Base-by-base conservation (phyloP, 768 basidiomycete species). In the Antrodiella citrinella region DNA sequence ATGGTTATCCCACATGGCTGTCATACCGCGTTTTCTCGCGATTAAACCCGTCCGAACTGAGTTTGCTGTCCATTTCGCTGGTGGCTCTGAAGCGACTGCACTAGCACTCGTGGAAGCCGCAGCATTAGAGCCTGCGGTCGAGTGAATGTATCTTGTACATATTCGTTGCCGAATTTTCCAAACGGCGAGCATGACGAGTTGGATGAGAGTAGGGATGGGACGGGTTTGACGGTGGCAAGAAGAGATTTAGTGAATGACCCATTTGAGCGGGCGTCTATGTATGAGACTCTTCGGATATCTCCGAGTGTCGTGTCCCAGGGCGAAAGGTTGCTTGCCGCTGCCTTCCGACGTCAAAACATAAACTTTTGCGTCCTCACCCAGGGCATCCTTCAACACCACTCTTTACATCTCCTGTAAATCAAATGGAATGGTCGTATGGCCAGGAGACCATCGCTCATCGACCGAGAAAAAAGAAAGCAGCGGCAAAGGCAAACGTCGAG, bases 21-120 rank as follows among this genome's bases (percentile, higher is more conserved):
- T 86, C 96, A 98, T 98, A 42, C 96, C 96, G 50, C 91, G 82
- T 73, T 99, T 99, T 51, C 86, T 78, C 21, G 92, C 95, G 65
- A 99, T 86, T 54, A 96, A 73, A 5, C 96, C 96, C 0, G 93
- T 95, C 51, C 96, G 79, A 55, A 87, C 77, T 4, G 91, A 92
- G 53, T 76, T 73, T 44, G 94, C 83, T 3, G 81, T 81, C 94
- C 94, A 96, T 77, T 86, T 84, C 10, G 72, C 53, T 35, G 70
- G 59, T 24, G 53, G 52, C 24, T 39, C 55, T 13, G 57, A 41
- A 40, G 49, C 49, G 25, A 57, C 19, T 2, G 60, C 58, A 55
- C 53, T 67, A 3, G 60, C 58, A 55, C 53, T 67, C 48, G 59
- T 67, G 47, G 65, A 66, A 3, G 66, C 56, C 19, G 63, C 58